Conservation (phyloP, 305 asterid species). For the Fraxinus dipetala region DNA sequence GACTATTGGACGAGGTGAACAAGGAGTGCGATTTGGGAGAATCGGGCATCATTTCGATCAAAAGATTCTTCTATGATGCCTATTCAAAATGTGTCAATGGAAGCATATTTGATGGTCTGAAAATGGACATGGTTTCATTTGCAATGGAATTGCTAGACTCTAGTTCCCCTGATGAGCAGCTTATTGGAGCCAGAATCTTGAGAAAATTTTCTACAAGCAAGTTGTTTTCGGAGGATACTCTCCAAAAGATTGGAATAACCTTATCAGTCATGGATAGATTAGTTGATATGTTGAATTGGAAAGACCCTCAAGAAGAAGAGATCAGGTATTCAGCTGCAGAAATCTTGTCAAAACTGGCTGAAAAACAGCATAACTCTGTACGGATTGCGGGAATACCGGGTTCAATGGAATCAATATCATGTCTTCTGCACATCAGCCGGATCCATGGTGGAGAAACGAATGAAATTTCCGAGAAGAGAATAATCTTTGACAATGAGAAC, state of each 20-base stretch:
- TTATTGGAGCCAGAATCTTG: slow-evolving; percentile 69
- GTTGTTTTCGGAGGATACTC: slow-evolving; percentile 60
- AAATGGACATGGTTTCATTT: slow-evolving; percentile 86
- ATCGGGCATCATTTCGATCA: slow-evolving; percentile 57
- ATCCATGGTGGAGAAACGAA: slow-evolving; percentile 45
- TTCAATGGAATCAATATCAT: slow-evolving; percentile 74
- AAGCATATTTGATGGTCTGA: slow-evolving; percentile 85
- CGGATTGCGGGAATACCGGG: slow-evolving; percentile 82
- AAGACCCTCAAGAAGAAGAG: slow-evolving; percentile 72
- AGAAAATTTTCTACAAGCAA: slow-evolving; percentile 45
- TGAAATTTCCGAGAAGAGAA: slow-evolving; percentile 63
- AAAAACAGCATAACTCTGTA: slow-evolving; percentile 60
- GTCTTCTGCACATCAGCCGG: slow-evolving; percentile 57
- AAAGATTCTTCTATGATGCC: slow-evolving; percentile 86
- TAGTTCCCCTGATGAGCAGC: slow-evolving; percentile 77
- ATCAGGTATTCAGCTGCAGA: slow-evolving; percentile 76
- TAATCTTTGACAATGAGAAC: slow-evolving; percentile 40
- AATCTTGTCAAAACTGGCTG: slow-evolving; percentile 55
- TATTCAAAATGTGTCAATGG: slow-evolving; percentile 73
- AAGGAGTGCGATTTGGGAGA: slow-evolving; percentile 72
- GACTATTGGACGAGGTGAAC: slow-evolving; percentile 55
- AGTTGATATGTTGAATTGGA: slow-evolving; percentile 92
- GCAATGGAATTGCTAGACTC: slow-evolving; percentile 79
- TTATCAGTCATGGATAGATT: slow-evolving; percentile 64
- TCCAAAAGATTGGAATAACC: slow-evolving; percentile 78